Evolutionary conservation across 2,329 filamentous ascomycete genomes (phyloP).

Genomic region (Onygena corvina): DNA sequence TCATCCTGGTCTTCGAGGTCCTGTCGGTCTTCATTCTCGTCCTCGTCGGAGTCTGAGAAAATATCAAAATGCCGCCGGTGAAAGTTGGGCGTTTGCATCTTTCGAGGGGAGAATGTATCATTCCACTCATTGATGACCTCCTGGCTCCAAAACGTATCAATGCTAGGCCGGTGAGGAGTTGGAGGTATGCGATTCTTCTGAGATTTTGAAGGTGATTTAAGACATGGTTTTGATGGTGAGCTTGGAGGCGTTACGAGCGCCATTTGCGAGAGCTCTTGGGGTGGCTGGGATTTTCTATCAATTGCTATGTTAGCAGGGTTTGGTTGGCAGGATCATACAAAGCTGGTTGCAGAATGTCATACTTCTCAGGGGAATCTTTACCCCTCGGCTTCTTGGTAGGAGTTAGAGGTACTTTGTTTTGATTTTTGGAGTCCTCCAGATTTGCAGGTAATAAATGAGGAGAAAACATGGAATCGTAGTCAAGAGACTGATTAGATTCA

Average conservation of each 20-base stretch:
- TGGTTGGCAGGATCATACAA: background rate
- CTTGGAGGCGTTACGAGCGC: conserved; percentile 31
- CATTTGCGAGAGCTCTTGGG: conserved; percentile 3
- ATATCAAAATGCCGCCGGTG: conserved; percentile 17
- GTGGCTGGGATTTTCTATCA: background rate
- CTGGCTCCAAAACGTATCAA: conserved; percentile 45
- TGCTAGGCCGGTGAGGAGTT: conserved; percentile 39
- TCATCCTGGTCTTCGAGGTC: conserved; percentile 19
- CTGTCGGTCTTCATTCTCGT: conserved; percentile 14
- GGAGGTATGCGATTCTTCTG: conserved; percentile 34
- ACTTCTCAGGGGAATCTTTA: background rate
- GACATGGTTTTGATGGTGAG: conserved; percentile 33
- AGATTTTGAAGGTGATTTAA: conserved; percentile 40
- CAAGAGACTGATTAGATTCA: background rate
- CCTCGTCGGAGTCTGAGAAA: conserved; percentile 30
- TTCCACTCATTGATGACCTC: conserved; percentile 43
- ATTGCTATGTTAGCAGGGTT: background rate
- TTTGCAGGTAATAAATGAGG: background rate
- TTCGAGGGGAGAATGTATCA: conserved; percentile 43
- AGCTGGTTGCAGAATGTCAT: background rate
- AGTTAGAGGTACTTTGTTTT: background rate
- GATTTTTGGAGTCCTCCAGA: background rate
- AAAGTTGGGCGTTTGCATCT: conserved; percentile 21
- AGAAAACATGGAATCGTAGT: background rate
- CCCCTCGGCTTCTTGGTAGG: background rate